phyloP scores from a whole-genome alignment of 169 alveolate species.

The Besnoitia besnoiti region DNA sequence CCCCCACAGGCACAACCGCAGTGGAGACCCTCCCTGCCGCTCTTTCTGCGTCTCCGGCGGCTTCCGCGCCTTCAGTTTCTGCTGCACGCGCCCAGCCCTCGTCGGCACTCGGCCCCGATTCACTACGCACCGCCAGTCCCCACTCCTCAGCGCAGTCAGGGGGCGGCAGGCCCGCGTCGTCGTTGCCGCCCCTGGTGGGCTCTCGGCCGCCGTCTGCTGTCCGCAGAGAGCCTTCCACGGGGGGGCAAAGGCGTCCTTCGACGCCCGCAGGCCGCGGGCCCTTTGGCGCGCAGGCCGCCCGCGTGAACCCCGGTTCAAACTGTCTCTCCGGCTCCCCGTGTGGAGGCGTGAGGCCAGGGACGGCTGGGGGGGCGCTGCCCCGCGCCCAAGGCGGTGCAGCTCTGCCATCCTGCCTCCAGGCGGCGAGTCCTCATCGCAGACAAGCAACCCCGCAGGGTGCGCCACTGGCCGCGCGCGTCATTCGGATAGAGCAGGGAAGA shows the following conservation, averaged over 20 bases:
- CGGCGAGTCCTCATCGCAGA: neutral
- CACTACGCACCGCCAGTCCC: no score
- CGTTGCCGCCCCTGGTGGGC: neutral
- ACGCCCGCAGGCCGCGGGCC: neutral
- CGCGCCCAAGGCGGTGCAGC: no score
- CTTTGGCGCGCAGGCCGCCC: neutral
- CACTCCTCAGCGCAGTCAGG: no score
- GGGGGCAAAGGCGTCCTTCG: neutral
- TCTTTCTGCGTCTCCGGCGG: neutral
- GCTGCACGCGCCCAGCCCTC: neutral
- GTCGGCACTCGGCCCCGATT: neutral
- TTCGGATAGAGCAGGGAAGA: conserved; percentile 13
- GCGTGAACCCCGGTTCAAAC: neutral
- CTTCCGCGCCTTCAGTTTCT: neutral
- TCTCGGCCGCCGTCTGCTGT: neutral
- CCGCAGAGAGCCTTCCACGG: neutral
- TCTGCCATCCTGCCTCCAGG: neutral
- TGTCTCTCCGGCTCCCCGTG: neutral
- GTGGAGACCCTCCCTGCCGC: neutral
- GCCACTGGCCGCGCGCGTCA: neutral
- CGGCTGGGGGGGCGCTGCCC: no score
- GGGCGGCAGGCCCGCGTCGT: no score
- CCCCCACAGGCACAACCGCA: neutral
- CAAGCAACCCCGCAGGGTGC: neutral
- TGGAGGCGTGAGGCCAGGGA: neutral